phyloP scores from a whole-genome alignment of 257 asterid species.

The Petunia axillaris region DNA sequence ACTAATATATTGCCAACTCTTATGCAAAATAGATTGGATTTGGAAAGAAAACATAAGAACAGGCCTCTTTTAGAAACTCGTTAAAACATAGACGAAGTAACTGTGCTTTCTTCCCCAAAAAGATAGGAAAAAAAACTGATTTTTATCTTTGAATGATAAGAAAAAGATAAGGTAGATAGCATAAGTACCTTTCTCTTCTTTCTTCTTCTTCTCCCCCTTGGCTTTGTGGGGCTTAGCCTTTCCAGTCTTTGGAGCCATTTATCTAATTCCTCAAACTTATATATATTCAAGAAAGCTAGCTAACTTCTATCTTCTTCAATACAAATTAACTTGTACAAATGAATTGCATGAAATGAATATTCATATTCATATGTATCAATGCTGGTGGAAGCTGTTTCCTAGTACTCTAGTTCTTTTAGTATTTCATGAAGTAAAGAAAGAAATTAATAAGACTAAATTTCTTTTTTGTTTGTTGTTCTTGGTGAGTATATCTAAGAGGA shows the following conservation, averaged over 20 bases:
- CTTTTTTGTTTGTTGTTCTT: neutral
- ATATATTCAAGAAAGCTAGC: no score
- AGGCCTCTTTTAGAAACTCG: neutral
- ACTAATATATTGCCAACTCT: no score
- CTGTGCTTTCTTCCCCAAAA: neutral
- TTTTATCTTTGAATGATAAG: neutral
- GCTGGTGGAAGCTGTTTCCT: neutral
- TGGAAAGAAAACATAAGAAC: neutral
- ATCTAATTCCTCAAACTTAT: neutral
- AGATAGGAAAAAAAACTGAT: neutral
- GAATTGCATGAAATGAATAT: neutral
- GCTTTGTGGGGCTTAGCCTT: slow-evolving; percentile 71
- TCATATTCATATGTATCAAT: slow-evolving; percentile 22
- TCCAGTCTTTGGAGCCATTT: slow-evolving; percentile 83
- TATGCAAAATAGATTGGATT: no score
- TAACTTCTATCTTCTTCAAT: neutral
- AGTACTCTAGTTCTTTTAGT: neutral
- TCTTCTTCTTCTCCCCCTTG: slow-evolving; percentile 90
- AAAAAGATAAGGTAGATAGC: neutral
- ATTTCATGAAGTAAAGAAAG: slow-evolving; percentile 25
- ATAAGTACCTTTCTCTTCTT: slow-evolving; percentile 76
- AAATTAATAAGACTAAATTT: neutral
- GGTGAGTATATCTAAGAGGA: slow-evolving; percentile 37
- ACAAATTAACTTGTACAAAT: neutral
- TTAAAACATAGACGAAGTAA: no score